Base-by-base conservation (phyloP, 257 asterid species). In the Catharanthus roseus region DNA sequence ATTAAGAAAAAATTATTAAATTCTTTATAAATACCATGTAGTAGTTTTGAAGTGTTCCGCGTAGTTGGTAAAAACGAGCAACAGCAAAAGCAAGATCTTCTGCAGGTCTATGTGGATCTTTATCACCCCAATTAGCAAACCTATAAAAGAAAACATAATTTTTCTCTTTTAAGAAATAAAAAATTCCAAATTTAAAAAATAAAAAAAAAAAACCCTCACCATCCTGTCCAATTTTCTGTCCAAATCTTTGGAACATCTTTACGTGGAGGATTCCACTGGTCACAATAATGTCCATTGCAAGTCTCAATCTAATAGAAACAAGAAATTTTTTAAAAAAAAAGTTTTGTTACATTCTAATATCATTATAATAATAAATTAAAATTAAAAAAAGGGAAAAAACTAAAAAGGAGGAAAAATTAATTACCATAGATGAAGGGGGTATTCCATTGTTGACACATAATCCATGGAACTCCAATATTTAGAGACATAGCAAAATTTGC, bases 181-280 rank as follows among this genome's bases (percentile, higher is more conserved):
- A n/a, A n/a, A n/a, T n/a, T n/a, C n/a, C n/a, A n/a, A n/a, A n/a
- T n/a, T n/a, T n/a, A n/a, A n/a, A n/a, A n/a, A n/a, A n/a, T n/a
- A n/a, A n/a, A n/a, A n/a, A n/a, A n/a, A n/a, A n/a, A n/a, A n/a
- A n/a, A 72, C 41, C 79, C 86, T 45, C 82, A 92, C 98, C 98
- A 92, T 76, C 98, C 98, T 34, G 95, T 91, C 98, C 98, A 92
- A 82, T 92, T 92, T 75, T 92, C 98, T 13, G 98, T 92, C 98
- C 98, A 92, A 69, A 92, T 69, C 77, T 86, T 90, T 33, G 98
- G 98, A 76, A 75, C 84, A 75, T 87, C 67, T 34, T 90, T 91
- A 71, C 88, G 81, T 58, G 75, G 74, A 72, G 96, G 95, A 74
- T 87, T 84, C 87, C 87, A 92, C 51, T 82, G 74, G 66, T 92